Evolutionary conservation across 768 basidiomycete genomes (phyloP).

Genomic region (Russula earlei): DNA sequence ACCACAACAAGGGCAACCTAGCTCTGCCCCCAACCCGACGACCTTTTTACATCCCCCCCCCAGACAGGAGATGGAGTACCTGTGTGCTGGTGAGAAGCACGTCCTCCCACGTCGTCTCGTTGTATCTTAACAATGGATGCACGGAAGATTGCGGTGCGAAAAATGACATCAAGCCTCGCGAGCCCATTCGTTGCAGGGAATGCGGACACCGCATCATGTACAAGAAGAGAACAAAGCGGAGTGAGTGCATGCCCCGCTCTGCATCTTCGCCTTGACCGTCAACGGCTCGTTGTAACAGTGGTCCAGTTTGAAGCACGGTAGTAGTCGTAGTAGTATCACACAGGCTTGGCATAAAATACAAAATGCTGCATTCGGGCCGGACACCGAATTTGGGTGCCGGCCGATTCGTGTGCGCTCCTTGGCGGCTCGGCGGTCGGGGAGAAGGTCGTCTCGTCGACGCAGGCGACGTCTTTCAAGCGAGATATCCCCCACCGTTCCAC

Average conservation of each 20-base stretch:
- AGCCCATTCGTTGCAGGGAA: constrained; percentile 92
- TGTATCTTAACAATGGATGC: not conserved
- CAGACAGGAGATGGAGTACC: constrained; percentile 69
- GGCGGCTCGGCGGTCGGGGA: not conserved
- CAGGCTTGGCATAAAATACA: not conserved
- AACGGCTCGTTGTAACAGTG: constrained; percentile 36
- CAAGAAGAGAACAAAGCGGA: constrained; percentile 90
- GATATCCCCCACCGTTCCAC: not conserved
- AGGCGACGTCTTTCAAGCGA: constrained; percentile 3
- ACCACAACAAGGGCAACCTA: constrained; percentile 22
- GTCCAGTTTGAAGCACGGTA: constrained; percentile 45
- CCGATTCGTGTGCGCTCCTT: not conserved
- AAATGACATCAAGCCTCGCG: constrained; percentile 83
- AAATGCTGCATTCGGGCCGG: not conserved
- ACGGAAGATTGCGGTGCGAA: constrained; percentile 75
- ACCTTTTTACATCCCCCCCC: constrained; percentile 33
- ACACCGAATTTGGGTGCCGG: not conserved
- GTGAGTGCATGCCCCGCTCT: constrained; percentile 39
- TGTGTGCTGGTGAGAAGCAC: constrained; percentile 59
- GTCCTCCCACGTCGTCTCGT: not conserved
- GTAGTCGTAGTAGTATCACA: not conserved
- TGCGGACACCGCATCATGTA: constrained; percentile 99
- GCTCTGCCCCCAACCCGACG: constrained; percentile 24
- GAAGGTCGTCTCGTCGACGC: not conserved
- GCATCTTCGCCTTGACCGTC: not conserved